Percentiles rank a stretch among this genome's conserved stretches.
Evolutionary conservation across 495 filamentous ascomycete genomes (phyloP).

Genomic region (Hapsidospora chrysogenum): DNA sequence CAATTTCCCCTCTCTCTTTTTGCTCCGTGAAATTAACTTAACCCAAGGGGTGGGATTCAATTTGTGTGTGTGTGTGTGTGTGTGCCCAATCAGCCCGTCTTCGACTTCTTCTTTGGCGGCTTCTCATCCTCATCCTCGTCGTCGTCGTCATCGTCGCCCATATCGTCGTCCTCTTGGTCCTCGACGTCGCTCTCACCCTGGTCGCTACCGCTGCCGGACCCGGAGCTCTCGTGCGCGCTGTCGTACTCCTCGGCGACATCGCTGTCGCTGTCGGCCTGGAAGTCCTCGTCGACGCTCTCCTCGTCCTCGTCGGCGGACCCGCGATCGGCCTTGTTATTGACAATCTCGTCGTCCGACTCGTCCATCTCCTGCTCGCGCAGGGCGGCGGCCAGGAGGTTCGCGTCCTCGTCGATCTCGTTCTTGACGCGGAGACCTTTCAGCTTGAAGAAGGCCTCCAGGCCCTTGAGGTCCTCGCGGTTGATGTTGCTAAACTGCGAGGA

Average conservation of each 20-base stretch:
- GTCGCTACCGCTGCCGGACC: constrained; percentile 42
- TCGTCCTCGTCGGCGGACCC: constrained; percentile 93
- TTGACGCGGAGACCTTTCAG: constrained; percentile 84
- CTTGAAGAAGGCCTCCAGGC: constrained; percentile 91
- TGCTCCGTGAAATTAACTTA: too few relatives aligned
- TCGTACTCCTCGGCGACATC: constrained; percentile 97
- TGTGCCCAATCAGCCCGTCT: constrained; percentile 19
- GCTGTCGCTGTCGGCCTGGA: constrained; percentile 75
- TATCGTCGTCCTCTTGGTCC: constrained; percentile 16
- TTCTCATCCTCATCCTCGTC: constrained; percentile 17
- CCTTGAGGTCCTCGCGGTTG: constrained; percentile 93
- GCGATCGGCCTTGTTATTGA: constrained; percentile 52
- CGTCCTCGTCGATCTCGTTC: constrained; percentile 68
- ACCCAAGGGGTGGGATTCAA: too few relatives aligned
- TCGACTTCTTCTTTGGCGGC: constrained; percentile 34
- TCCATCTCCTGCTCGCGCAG: constrained; percentile 60
- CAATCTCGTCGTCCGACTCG: constrained; percentile 72
- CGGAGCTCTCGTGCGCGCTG: constrained; percentile 72
- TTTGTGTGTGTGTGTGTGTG: too few relatives aligned
- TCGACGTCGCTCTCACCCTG: constrained; percentile 35
- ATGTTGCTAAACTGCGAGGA: constrained; percentile 98
- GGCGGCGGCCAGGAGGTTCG: constrained; percentile 58
- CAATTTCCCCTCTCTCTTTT: too few relatives aligned
- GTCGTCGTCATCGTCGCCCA: constrained; percentile 12
- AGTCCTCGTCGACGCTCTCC: constrained; percentile 90